Percentiles rank a stretch among this genome's conserved stretches.
phyloP scores from a whole-genome alignment of 2,329 filamentous ascomycete species.

The Fusarium continuum region DNA sequence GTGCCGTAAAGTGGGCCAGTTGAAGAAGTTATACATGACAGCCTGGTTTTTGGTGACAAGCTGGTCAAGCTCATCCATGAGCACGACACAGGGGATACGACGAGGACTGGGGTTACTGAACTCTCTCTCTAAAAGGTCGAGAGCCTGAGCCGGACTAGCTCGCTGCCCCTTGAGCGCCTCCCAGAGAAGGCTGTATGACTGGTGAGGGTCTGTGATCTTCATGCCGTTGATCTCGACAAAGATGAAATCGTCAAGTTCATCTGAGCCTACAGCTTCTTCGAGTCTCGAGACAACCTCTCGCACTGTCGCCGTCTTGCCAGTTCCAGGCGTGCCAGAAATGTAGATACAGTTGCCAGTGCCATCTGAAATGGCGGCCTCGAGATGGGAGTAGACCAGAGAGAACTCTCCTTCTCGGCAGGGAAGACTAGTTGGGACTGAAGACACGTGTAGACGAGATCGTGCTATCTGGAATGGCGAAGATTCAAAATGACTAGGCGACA shows the following conservation, averaged over 20 bases:
- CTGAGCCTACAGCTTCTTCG: conserved; percentile 84
- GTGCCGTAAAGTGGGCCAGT: conserved; percentile 93
- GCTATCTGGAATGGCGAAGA: conserved; percentile 93
- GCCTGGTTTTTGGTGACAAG: conserved; percentile 97
- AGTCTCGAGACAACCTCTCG: conserved; percentile 91
- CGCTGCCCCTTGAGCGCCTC: conserved; percentile 93
- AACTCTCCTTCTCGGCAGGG: conserved; percentile 95
- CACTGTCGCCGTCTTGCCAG: conserved; percentile 96
- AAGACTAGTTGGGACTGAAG: conserved; percentile 86
- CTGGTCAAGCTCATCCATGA: conserved; percentile 99
- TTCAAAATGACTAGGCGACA: conserved; percentile 78
- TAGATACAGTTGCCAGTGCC: conserved; percentile 97
- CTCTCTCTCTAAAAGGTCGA: conserved; percentile 90
- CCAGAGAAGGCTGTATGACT: conserved; percentile 95
- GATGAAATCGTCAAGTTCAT: conserved; percentile 97
- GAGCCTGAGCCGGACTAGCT: conserved; percentile 88
- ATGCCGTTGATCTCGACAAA: conserved; percentile 99
- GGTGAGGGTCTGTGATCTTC: conserved; percentile 98
- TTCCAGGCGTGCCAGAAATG: conserved; percentile 98
- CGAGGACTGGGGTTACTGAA: conserved; percentile 92
- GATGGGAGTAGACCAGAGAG: conserved; percentile 87
- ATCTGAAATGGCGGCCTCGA: conserved; percentile 93
- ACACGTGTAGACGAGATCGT: conserved; percentile 88
- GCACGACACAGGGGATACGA: conserved; percentile 90
- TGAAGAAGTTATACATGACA: conserved; percentile 99